Evolutionary conservation across 2,329 filamentous ascomycete species (phyloP).

Genomic region (Penicillium sp.): DNA sequence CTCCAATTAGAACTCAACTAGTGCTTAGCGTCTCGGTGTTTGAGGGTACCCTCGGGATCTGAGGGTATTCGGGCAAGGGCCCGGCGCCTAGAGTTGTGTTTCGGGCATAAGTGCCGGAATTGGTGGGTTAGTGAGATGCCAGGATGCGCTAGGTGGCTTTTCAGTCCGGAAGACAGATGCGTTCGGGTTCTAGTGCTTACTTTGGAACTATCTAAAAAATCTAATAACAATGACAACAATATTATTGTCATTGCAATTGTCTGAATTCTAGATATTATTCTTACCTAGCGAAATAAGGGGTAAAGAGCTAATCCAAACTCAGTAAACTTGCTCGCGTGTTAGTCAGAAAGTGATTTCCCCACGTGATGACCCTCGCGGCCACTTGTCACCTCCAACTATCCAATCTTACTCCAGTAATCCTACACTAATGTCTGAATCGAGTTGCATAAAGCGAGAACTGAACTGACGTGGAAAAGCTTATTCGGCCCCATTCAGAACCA

Average conservation of each 20-base stretch:
- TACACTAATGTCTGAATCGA: not conserved
- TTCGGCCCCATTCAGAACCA: not conserved
- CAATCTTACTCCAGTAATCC: conserved; percentile 3
- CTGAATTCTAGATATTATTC: not conserved
- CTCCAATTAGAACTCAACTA: not conserved
- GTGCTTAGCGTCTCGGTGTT: not conserved
- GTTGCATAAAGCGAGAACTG: not conserved
- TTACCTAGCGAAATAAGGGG: not conserved
- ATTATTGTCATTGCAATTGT: not conserved
- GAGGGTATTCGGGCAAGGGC: not conserved
- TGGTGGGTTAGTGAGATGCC: not conserved
- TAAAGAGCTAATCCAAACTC: not conserved
- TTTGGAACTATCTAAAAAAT: not conserved
- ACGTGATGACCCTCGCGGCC: conserved; percentile 1
- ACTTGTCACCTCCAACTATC: conserved; percentile 8
- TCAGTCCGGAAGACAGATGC: not conserved
- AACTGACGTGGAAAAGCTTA: not conserved
- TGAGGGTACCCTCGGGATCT: too few species aligned
- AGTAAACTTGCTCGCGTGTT: not conserved
- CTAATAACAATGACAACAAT: not conserved
- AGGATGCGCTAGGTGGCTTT: not conserved
- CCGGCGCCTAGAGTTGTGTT: not conserved
- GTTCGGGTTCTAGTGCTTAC: not conserved
- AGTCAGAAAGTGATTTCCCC: not conserved
- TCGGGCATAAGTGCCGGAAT: not conserved